Percentiles rank a stretch among this genome's conserved stretches.
phyloP scores from a whole-genome alignment of 768 basidiomycete genomes.

The Xerocomellus amylosporus region DNA sequence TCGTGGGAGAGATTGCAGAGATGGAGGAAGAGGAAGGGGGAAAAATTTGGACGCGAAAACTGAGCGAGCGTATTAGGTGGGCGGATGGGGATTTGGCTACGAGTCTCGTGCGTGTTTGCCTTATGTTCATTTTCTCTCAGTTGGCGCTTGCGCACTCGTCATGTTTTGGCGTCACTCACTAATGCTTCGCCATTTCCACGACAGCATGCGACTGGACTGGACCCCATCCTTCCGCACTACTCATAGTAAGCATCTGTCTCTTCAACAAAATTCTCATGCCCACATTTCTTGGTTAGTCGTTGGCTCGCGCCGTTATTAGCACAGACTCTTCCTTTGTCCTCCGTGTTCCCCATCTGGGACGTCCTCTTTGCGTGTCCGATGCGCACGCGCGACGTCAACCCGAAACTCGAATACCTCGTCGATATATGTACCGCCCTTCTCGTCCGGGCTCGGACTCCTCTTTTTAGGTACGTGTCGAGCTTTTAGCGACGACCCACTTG shows the following conservation, averaged over 20 bases:
- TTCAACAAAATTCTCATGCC: neutral
- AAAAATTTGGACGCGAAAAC: conserved; percentile 57
- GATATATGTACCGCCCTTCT: conserved; percentile 72
- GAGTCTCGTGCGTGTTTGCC: conserved; percentile 46
- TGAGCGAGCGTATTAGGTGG: conserved; percentile 59
- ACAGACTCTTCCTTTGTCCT: conserved; percentile 65
- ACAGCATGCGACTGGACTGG: conserved; percentile 62
- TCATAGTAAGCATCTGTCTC: conserved; percentile 56
- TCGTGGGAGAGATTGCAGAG: conserved; percentile 70
- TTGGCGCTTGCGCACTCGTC: neutral
- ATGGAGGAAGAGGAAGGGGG: conserved; percentile 68
- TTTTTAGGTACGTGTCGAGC: conserved; percentile 48
- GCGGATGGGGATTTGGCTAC: conserved; percentile 61
- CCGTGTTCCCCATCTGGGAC: conserved; percentile 68
- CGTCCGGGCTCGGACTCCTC: conserved; percentile 49
- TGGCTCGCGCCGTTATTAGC: conserved; percentile 73
- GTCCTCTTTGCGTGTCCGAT: conserved; percentile 59
- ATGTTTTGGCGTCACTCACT: neutral
- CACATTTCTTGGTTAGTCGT: conserved; percentile 42
- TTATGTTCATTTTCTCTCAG: neutral
- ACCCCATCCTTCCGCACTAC: conserved; percentile 73
- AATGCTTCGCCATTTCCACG: neutral
- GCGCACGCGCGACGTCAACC: conserved; percentile 49
- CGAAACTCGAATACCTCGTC: conserved; percentile 66
- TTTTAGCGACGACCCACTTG: neutral